phyloP scores from a whole-genome alignment of 371 early-diverging fungal species.

The Syncephalis fuscata region DNA sequence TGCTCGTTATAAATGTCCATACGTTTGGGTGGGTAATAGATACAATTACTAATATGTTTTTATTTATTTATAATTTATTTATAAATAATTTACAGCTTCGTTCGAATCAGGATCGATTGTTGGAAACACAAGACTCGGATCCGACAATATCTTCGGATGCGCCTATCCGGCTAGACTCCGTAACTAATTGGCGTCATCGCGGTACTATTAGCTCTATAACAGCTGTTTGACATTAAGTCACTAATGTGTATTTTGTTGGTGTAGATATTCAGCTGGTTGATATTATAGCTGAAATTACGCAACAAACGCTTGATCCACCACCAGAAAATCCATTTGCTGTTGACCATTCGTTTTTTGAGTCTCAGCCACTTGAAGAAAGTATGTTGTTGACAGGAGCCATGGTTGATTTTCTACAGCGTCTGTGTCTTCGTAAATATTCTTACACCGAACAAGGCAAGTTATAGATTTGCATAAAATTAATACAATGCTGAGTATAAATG shows the following conservation, averaged over 20 bases:
- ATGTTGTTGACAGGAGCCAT: constrained; percentile 46
- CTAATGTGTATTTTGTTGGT: too few relatives aligned
- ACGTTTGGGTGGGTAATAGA: constrained; percentile 44
- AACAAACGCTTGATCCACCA: constrained; percentile 26
- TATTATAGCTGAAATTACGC: constrained; percentile 48
- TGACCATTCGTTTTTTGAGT: constrained; percentile 34
- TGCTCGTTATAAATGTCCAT: constrained; percentile 59
- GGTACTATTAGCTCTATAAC: too few relatives aligned
- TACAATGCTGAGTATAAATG: too few relatives aligned
- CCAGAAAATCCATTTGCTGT: constrained; percentile 56
- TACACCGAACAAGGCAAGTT: constrained; percentile 26
- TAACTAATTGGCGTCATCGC: background rate
- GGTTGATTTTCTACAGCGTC: constrained; percentile 38
- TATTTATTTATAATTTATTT: background rate
- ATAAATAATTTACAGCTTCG: constrained; percentile 19
- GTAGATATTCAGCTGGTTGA: constrained; percentile 56
- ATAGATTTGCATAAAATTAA: too few relatives aligned
- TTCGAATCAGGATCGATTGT: constrained; percentile 33
- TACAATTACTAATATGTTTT: too few relatives aligned
- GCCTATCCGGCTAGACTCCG: background rate
- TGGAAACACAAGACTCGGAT: background rate
- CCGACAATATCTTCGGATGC: background rate
- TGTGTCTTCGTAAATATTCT: constrained; percentile 28
- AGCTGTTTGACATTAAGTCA: too few relatives aligned
- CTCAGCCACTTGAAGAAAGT: constrained; percentile 36